These are phyloP conservation scores for Diaporthe capsici DNA, from an alignment of 2,329 filamentous ascomycete species.

Conservation along the genomic window DNA sequence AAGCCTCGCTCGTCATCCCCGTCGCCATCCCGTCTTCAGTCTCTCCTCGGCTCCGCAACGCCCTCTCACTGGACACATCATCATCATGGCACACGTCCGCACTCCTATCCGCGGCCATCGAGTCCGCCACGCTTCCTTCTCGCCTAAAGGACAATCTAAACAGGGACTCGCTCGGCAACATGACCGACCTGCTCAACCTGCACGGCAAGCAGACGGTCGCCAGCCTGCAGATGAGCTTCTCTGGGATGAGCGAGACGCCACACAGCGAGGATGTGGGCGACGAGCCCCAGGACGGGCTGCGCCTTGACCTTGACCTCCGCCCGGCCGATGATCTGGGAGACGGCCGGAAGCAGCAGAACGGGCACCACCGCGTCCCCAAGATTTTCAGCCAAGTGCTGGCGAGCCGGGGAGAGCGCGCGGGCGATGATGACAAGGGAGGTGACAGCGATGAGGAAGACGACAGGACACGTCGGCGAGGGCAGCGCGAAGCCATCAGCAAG, in stretches of 20 bases:
- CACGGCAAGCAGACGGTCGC: slow-evolving; percentile 86
- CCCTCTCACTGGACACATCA: slow-evolving; percentile 70
- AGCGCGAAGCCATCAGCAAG: slow-evolving; percentile 49
- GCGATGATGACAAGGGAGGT: slow-evolving; percentile 45
- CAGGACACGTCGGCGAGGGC: slow-evolving; percentile 45
- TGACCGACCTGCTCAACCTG: slow-evolving; percentile 78
- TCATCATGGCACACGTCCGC: slow-evolving; percentile 88
- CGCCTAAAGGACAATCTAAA: slow-evolving; percentile 69
- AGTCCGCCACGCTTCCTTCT: slow-evolving; percentile 83
- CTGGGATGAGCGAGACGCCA: slow-evolving; percentile 51
- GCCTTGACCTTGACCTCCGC: slow-evolving; percentile 58
- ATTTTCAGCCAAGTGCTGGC: slow-evolving; percentile 60
- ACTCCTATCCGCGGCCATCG: slow-evolving; percentile 81
- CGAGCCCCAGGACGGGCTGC: slow-evolving; percentile 46
- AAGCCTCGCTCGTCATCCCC: slow-evolving; percentile 84
- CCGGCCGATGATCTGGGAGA: slow-evolving; percentile 55
- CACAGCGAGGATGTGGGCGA: slow-evolving; percentile 44
- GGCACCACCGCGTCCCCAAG: slow-evolving; percentile 44
- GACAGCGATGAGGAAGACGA: slow-evolving; percentile 47
- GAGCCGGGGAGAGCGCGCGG: slow-evolving; percentile 50
- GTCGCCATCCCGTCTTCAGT: slow-evolving; percentile 73
- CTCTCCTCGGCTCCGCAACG: slow-evolving; percentile 57
- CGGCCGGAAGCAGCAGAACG: slow-evolving; percentile 42
- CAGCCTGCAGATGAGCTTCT: slow-evolving; percentile 77
- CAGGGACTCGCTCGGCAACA: slow-evolving; percentile 69